Evolutionary conservation across 345 rosid genomes (phyloP), one percentile per base, ranked within the genome.

Genomic region (Sonneratia caseolaris): DNA sequence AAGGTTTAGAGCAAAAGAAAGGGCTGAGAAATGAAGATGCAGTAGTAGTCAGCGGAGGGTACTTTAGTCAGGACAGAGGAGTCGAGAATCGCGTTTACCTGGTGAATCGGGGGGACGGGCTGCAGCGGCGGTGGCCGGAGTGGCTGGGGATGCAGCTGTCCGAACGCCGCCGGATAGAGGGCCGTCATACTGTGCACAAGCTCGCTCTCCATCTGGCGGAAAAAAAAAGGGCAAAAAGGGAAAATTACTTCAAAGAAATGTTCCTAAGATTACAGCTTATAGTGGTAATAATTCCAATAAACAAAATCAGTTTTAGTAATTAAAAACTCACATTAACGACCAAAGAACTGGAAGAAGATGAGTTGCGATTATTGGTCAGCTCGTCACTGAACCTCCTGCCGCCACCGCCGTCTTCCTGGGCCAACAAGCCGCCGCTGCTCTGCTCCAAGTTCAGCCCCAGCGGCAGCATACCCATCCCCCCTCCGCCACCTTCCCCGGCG

Each of bases 81-180:
- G 43, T 40, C 9, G 51, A 47, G 13, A 47, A 10, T 47, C 51
- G 0, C 13, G 51, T 13, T 8, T 51, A 87, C 89, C 89, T 81
- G 95, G 68, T 81, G 89, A n/a, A 76, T 74, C 7, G 73, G 82
- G 3, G 79, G 81, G 16, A 81, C 88, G n/a, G 75, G 77, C 64
- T 81, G 81, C 49, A 83, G 77, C 19, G 78, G 79, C 4, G 71
- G 84, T 1, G 81, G 83, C 70, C 84, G 83, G 74, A 84, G 37
- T 3, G 84, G 66, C 61, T 74, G 88, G 32, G 78, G 36, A 73
- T 83, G 91, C 75, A 87, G 73, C 67, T 87, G 91, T 78, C 90
- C 90, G 75, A 83, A 83, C 59, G 84, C 74, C 71, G 91, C 74
- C 71, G 91, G 86, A 72, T 87, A 89, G 80, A 86, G 74, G 69